These are phyloP conservation scores for Penicillium cosmopolitanum DNA, from an alignment of 495 filamentous ascomycete genomes.

Conservation along the genomic window DNA sequence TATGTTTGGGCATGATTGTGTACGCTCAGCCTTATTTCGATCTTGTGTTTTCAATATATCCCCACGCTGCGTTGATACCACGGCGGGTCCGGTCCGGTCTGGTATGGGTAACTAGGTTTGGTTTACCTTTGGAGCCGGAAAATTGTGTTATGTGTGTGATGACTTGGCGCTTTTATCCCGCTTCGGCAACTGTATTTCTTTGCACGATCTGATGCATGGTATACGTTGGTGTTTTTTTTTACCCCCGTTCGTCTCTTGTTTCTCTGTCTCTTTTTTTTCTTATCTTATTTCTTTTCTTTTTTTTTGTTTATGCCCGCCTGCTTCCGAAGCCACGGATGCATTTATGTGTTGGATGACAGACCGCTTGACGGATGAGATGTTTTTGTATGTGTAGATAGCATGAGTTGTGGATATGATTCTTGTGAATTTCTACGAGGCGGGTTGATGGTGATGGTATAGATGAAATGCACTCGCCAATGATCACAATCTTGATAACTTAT, in stretches of 20 bases:
- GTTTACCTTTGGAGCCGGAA: slow-evolving; percentile 12
- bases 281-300: slow-evolving; percentile 14
- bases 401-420: slow-evolving; percentile 7
- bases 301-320: slow-evolving; percentile 12
- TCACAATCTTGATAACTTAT: not conserved
- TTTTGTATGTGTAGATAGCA: slow-evolving; percentile 28
- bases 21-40: slow-evolving; percentile 25
- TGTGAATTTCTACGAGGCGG: not conserved
- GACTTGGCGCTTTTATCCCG: slow-evolving; percentile 13
- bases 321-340: slow-evolving; percentile 3
- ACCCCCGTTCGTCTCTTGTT: slow-evolving; percentile 5
- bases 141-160: slow-evolving; percentile 28
- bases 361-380: slow-evolving; percentile 10
- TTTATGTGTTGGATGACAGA: slow-evolving; percentile 5
- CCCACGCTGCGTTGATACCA: slow-evolving; percentile 29
- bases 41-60: slow-evolving; percentile 29
- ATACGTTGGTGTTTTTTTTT: slow-evolving; percentile 7
- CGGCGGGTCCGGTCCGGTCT: slow-evolving; percentile 40
- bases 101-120: slow-evolving; percentile 1
- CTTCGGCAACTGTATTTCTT: slow-evolving; percentile 9
- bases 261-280: slow-evolving; percentile 2
- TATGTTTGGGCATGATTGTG: slow-evolving; percentile 19
- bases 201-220: slow-evolving; percentile 22
- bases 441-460: slow-evolving; percentile 18
- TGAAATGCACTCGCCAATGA: slow-evolving; percentile 11